phyloP scores from a whole-genome alignment of 2,329 filamentous ascomycete genomes.

The Fusarium algeriense region DNA sequence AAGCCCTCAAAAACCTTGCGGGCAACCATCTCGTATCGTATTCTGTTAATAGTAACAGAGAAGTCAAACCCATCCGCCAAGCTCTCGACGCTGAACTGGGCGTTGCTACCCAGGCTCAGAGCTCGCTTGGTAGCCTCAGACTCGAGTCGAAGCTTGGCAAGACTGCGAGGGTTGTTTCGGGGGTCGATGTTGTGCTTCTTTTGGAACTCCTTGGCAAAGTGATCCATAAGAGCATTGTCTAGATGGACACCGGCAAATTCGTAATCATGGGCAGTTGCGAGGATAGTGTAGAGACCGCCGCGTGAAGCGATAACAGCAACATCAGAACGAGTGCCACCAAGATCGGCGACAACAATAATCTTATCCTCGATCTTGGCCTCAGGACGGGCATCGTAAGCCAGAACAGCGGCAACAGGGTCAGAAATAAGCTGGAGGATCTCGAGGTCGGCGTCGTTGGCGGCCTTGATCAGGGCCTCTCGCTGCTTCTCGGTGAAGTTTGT shows the following conservation, averaged over 20 bases:
- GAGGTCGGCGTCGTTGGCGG: constrained; percentile 83
- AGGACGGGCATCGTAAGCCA: constrained; percentile 90
- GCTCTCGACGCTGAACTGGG: constrained; percentile 92
- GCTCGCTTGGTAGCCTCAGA: constrained; percentile 93
- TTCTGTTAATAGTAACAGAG: constrained; percentile 89
- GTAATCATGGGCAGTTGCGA: constrained; percentile 95
- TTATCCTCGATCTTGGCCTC: constrained; percentile 84
- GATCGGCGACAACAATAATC: constrained; percentile 88
- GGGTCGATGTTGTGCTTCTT: constrained; percentile 97
- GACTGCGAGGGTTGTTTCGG: constrained; percentile 79
- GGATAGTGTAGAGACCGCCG: constrained; percentile 94
- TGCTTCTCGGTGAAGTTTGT: constrained; percentile 93
- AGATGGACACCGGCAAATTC: constrained; percentile 88
- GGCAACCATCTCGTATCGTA: constrained; percentile 90
- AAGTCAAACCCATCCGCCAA: constrained; percentile 92
- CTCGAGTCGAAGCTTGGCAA: constrained; percentile 94
- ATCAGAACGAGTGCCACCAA: constrained; percentile 93
- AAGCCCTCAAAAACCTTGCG: constrained; percentile 91
- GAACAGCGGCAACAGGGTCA: constrained; percentile 88
- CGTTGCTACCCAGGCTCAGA: constrained; percentile 87
- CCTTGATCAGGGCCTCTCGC: constrained; percentile 80
- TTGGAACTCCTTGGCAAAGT: constrained; percentile 98
- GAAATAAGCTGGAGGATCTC: constrained; percentile 94
- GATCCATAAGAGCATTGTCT: constrained; percentile 91
- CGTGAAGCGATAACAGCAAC: constrained; percentile 90